Base-by-base conservation (phyloP, 176 grass and related monocot genomes). In the Oryza brachyantha region DNA sequence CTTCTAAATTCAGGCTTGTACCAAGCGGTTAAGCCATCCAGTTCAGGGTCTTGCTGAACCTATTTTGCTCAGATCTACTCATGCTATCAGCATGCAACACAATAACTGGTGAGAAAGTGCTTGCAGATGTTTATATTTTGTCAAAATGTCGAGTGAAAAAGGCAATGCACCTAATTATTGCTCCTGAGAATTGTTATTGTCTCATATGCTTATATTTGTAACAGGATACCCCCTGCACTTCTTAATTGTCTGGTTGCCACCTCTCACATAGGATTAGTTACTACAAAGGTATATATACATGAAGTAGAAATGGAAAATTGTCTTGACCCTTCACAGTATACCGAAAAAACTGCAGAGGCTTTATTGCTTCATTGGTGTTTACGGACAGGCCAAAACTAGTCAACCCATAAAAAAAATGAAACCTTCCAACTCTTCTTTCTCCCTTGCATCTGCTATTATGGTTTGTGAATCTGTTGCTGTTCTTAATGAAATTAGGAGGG, bases 51-150 rank as follows among this genome's bases (percentile, higher is more conserved):
- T 26, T 62, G 8, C 31, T 26, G 43, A 79, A 34, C 42, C 8
- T 65, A 27, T 14, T 66, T 71, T 42, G 34, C 35, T 80, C 34
- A 59, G 50, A 13, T 41, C 36, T 80, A 39, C 27, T 77, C 37
- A 25, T 65, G 13, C 37, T 5, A n/a, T 37, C 1, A 58, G 28
- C 10, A 14, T 58, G 13, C 13, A 24, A 54, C 16, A n/a, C 34
- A 61, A n/a, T n/a, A 58, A 68, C 22, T 43, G 13, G 7, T 24
- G 26, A 43, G 45, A 54, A 29, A 28, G 14, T 26, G 34, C 10
- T 7, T 67, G 2, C 8, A 13, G 14, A 39, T 41, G 10, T 70
- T 69, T 40, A 7, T 43, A 61, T 70, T 28, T 41, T 40, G 9
- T 3, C 41, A 24, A 40, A 36, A 67, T n/a, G n/a, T n/a, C n/a